Evolutionary conservation across 352 stramenopile genomes (phyloP), one percentile per base, ranked within the genome.

Genomic region (Globisporangium cylindrosporum): DNA sequence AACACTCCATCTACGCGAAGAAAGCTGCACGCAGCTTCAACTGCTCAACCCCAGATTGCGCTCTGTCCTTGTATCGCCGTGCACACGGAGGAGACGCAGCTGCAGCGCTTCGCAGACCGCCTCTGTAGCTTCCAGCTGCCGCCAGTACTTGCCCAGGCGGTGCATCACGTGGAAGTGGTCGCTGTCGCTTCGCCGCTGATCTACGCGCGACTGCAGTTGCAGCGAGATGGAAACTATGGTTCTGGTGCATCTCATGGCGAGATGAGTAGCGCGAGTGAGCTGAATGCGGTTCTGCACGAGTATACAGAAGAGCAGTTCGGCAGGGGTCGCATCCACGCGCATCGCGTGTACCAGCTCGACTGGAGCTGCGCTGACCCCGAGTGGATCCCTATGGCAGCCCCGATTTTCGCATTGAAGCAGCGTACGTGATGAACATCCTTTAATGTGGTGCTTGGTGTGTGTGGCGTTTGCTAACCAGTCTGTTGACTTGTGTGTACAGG

Each of bases 341-440:
- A 89, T 53, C 79, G 79, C 7, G 62, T 89, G 18, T 88, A 89
- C 66, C 70, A 74, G n/a, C 64, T 89, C 25, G 71, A 84, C 63
- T 64, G 63, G 68, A 74, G 72, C 70, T 87, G 77, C 66, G 29
- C 41, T 6, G 77, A 89, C 46, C 59, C 72, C 9, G 72, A 72
- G 36, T 89, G 81, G 81, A 84, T 89, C 41, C 61, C 66, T 5
- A 20, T 59, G 51, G 55, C 65, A 27, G 18, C 9, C 3, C 2
- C 43, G 8, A 67, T 68, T 43, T 43, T 63, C 9, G 56, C 43
- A 8, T 43, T 70, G n/a, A 70, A 59, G 4, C 41, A 36, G 12
- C 8, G 63, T 62, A 20, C 49, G 60, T 66, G 22, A 20, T 15
- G 14, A 32, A 8, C n/a, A 49, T n/a, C 15, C 9, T 15, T n/a